A percentile compares a stretch with the other conserved stretches of the same genome.
phyloP scores from a whole-genome alignment of 1,284 basidiomycete genomes.

The Microbotryum scabiosae region DNA sequence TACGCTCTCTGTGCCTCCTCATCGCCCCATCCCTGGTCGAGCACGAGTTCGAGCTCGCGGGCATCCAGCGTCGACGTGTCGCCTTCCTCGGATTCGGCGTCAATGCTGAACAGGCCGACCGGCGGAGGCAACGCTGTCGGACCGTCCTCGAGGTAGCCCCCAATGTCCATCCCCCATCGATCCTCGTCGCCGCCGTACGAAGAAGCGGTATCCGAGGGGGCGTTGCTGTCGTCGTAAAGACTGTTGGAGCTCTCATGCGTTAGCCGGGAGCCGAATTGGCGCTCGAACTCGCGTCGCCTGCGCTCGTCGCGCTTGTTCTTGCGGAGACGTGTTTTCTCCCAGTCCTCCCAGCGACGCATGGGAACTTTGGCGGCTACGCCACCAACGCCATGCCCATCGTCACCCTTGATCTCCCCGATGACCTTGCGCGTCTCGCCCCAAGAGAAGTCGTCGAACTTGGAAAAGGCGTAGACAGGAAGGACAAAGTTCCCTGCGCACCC shows the following conservation, averaged over 20 bases:
- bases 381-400: slow-evolving; percentile 61
- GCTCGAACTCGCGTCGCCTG: slow-evolving; percentile 67
- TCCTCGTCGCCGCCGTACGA: slow-evolving; percentile 75
- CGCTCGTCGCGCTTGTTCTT: slow-evolving; percentile 85
- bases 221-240: slow-evolving; percentile 39
- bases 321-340: slow-evolving; percentile 92
- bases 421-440: slow-evolving; percentile 99
- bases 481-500: slow-evolving; percentile 65
- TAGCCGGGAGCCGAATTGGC: slow-evolving; percentile 51
- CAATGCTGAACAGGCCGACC: slow-evolving; percentile 43
- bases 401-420: slow-evolving; percentile 68
- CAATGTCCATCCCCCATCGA: slow-evolving; percentile 78
- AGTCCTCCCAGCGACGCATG: slow-evolving; percentile 94
- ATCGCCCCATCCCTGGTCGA: slow-evolving; percentile 79
- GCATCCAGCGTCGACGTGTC: slow-evolving; percentile 50
- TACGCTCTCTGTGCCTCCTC: slow-evolving; percentile 7
- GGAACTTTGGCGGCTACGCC: slow-evolving; percentile 61
- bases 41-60: slow-evolving; percentile 75
- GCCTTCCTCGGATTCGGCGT: slow-evolving; percentile 28
- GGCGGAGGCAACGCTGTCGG: slow-evolving; percentile 64
- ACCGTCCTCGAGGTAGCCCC: slow-evolving; percentile 78
- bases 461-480: slow-evolving; percentile 78
- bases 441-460: slow-evolving; percentile 99
- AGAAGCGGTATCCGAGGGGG: slow-evolving; percentile 52
- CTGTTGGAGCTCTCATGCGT: slow-evolving; percentile 51